These are phyloP conservation scores for Diaporthe longicolla DNA, from an alignment of 2,329 filamentous ascomycete species.

Conservation along the genomic window DNA sequence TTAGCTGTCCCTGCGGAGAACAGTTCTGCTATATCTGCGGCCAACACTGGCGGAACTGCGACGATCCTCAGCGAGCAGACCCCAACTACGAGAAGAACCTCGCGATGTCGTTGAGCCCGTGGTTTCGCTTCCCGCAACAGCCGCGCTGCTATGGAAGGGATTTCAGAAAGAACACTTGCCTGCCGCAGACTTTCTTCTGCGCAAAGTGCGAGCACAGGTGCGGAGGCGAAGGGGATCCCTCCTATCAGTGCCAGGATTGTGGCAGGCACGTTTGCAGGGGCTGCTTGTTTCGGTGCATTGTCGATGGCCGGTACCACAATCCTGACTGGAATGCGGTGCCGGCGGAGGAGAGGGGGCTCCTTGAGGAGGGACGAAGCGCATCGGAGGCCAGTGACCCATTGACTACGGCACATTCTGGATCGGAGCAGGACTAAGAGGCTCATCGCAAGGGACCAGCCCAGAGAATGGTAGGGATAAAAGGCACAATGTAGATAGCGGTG, in stretches of 20 bases:
- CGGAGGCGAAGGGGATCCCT: neutral
- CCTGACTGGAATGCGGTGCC: slow-evolving; percentile 11
- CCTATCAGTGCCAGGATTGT: slow-evolving; percentile 4
- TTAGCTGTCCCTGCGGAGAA: neutral
- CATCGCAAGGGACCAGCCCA: neutral
- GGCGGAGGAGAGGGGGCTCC: neutral
- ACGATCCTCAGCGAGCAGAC: neutral
- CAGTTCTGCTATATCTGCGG: neutral
- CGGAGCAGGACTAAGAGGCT: neutral
- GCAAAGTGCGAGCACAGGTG: neutral
- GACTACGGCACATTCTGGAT: neutral
- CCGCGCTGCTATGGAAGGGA: slow-evolving; percentile 7
- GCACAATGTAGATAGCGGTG: too few relatives aligned
- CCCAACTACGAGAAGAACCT: neutral
- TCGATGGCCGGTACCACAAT: neutral
- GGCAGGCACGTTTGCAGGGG: neutral
- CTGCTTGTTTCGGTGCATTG: neutral
- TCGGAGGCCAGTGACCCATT: accelerated
- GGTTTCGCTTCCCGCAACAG: neutral
- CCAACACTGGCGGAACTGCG: neutral
- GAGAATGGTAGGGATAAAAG: too few relatives aligned
- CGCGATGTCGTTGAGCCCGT: neutral
- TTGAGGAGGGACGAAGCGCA: neutral
- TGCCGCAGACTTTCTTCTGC: neutral
- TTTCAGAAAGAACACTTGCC: neutral